Evolutionary conservation across 2,329 filamentous ascomycete genomes (phyloP).

Genomic region (Colletotrichum viniferum): DNA sequence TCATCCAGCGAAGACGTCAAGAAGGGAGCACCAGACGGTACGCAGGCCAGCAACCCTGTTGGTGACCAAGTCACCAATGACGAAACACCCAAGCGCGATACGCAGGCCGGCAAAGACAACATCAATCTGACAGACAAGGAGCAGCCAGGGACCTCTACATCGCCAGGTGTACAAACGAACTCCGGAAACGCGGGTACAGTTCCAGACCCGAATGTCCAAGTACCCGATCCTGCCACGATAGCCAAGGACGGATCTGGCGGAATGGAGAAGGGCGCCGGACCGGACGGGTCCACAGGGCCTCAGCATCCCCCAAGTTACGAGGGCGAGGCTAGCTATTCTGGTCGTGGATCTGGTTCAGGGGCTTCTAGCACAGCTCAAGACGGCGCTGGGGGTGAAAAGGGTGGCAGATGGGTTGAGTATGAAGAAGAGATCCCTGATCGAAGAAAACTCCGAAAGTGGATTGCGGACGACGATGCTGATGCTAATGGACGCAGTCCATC

Average conservation of each 20-base stretch:
- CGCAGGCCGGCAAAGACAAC: not conserved
- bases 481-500: not conserved
- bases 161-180: not conserved
- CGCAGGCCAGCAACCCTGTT: not conserved
- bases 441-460: not conserved
- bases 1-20: not conserved
- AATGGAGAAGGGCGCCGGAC: not conserved
- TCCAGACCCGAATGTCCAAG: not conserved
- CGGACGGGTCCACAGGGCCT: not conserved
- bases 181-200: not conserved
- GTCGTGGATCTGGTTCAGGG: not conserved
- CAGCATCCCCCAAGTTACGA: not conserved
- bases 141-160: not conserved
- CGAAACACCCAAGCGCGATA: not conserved
- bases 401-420: not conserved
- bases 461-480: not conserved
- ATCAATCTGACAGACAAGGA: not conserved
- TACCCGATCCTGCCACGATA: not conserved
- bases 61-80: not conserved
- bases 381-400: not conserved
- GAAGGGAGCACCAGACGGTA: not conserved
- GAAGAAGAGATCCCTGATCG: not conserved
- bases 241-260: not conserved
- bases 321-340: not conserved
- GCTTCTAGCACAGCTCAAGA: not conserved